Percentiles rank a stretch among this genome's conserved stretches.
These are phyloP conservation scores for Ophiocordyceps camponoti-rufipedis DNA, from an alignment of 2,329 filamentous ascomycete species.

Conservation along the genomic window DNA sequence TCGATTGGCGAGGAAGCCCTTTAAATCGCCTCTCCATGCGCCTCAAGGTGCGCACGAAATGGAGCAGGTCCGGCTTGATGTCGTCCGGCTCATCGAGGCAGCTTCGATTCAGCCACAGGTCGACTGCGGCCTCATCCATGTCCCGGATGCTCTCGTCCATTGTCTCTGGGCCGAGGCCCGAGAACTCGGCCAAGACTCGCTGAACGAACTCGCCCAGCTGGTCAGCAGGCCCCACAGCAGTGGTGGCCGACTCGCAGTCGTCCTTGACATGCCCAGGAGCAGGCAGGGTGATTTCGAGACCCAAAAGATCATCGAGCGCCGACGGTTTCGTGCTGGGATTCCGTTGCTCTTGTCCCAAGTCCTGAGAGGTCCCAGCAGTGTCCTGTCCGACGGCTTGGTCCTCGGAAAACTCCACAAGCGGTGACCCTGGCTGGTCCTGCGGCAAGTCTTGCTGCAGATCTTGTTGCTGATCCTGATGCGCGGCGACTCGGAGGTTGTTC, in stretches of 20 bases:
- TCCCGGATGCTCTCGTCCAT: not conserved
- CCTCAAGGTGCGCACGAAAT: too few relatives aligned
- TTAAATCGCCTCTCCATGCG: too few relatives aligned
- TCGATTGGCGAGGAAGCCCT: not conserved
- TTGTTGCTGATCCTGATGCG: not conserved
- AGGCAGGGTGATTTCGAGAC: not conserved
- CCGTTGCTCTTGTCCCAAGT: too few relatives aligned
- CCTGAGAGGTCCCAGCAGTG: too few relatives aligned
- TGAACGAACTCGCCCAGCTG: not conserved
- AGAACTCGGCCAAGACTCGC: not conserved
- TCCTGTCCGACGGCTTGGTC: too few relatives aligned
- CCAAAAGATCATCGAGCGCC: not conserved
- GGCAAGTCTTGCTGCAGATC: not conserved
- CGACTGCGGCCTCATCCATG: constrained; percentile 10
- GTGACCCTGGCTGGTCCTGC: not conserved
- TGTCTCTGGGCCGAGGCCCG: not conserved
- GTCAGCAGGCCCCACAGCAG: not conserved
- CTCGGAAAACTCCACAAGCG: too few relatives aligned
- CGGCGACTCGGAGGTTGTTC: not conserved
- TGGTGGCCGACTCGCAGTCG: not conserved
- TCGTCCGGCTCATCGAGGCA: too few relatives aligned
- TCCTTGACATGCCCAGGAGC: not conserved
- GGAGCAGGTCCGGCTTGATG: too few relatives aligned
- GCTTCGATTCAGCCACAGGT: constrained; percentile 6
- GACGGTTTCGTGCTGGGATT: not conserved